Evolutionary conservation across 106 monocot species (phyloP).

Genomic region (Alisma plantagoaquatica): DNA sequence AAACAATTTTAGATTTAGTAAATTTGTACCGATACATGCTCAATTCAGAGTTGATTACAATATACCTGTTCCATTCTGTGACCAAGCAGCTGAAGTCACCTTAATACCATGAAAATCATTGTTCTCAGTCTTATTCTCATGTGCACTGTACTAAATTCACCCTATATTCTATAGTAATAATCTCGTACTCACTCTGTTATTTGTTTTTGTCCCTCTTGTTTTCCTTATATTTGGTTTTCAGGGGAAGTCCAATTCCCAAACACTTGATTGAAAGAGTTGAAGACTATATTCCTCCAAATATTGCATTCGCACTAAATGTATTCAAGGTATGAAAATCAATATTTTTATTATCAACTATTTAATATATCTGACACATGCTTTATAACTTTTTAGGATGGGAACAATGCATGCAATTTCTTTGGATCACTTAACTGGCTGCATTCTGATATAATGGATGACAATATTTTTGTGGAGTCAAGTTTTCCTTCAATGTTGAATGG

Average conservation of each 20-base stretch:
- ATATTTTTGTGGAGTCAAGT: slow-evolving; percentile 58
- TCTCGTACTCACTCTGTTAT: not conserved
- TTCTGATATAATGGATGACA: slow-evolving; percentile 97
- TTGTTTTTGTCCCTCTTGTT: not conserved
- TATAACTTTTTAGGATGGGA: slow-evolving; percentile 51
- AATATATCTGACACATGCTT: too few relatives aligned
- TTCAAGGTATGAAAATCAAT: slow-evolving; percentile 53
- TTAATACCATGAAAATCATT: too few relatives aligned
- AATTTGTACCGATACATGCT: too few relatives aligned
- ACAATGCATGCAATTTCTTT: slow-evolving; percentile 14
- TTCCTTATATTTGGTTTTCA: slow-evolving; percentile 16
- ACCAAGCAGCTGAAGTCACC: too few relatives aligned
- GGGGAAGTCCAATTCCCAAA: slow-evolving; percentile 83
- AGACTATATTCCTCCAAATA: slow-evolving; percentile 66
- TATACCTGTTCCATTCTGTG: too few relatives aligned
- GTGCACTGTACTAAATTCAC: not conserved
- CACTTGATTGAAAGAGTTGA: slow-evolving; percentile 64
- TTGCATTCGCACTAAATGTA: slow-evolving; percentile 36
- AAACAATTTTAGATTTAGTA: not conserved
- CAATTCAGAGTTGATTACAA: too few relatives aligned
- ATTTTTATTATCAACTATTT: too few relatives aligned
- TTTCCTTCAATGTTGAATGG: too few relatives aligned
- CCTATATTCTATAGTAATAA: not conserved
- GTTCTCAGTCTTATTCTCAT: too few relatives aligned
- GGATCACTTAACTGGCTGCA: slow-evolving; percentile 74